Evolutionary conservation across 1,284 basidiomycete species (phyloP).

Genomic region (Phylloboletellus chloephorus): DNA sequence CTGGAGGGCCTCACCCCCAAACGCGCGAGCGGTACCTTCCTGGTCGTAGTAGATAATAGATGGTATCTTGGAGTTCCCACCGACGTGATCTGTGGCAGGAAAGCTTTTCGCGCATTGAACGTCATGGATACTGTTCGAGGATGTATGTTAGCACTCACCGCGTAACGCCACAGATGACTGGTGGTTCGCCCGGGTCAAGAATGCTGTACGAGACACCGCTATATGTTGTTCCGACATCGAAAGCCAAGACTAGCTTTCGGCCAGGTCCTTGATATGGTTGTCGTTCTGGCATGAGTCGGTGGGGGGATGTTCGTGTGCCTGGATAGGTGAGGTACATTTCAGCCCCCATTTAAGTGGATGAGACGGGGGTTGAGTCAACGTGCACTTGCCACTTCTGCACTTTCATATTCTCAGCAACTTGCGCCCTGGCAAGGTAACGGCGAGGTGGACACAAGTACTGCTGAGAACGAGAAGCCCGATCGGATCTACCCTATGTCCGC

Average conservation of each 20-base stretch:
- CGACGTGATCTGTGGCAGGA: constrained; percentile 48
- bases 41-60: constrained; percentile 49
- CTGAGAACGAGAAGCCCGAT: constrained; percentile 8
- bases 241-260: constrained; percentile 43
- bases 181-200: constrained; percentile 42
- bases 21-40: constrained; percentile 39
- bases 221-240: constrained; percentile 50
- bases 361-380: not conserved
- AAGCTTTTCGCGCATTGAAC: constrained; percentile 33
- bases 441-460: constrained; percentile 15
- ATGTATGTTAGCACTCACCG: constrained; percentile 28
- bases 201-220: constrained; percentile 45
- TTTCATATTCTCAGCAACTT: constrained; percentile 2
- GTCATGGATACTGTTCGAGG: not conserved
- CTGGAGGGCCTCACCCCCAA: constrained; percentile 46
- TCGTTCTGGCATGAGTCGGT: constrained; percentile 29
- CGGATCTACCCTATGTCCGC: constrained; percentile 6
- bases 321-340: not conserved
- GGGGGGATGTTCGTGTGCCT: constrained; percentile 13
- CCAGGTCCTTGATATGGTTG: constrained; percentile 30
- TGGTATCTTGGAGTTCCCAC: constrained; percentile 53
- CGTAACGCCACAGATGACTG: constrained; percentile 40
- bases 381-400: not conserved
- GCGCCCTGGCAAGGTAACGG: constrained; percentile 15
- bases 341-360: not conserved